phyloP scores from a whole-genome alignment of 352 stramenopile genomes.

The Phytophthora nicotianae region DNA sequence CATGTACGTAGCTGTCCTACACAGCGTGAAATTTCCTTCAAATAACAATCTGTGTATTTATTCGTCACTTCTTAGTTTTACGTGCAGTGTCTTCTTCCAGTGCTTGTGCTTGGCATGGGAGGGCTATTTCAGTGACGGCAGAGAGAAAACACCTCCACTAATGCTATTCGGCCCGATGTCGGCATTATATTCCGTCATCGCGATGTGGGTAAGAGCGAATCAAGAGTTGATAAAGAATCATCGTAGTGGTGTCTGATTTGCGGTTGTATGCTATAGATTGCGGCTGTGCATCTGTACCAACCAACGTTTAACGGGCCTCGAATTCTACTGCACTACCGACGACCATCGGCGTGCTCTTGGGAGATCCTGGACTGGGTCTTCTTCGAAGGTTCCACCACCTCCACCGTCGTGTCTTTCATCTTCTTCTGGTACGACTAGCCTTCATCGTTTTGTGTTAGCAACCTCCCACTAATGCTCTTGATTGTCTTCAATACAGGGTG shows the following conservation, averaged over 20 bases:
- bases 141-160: conserved; percentile 57
- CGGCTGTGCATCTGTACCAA: conserved; percentile 61
- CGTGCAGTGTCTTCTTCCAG: conserved; percentile 57
- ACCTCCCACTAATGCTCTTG: neutral
- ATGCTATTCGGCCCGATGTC: conserved; percentile 51
- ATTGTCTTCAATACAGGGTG: conserved; percentile 24
- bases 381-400: conserved; percentile 59
- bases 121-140: conserved; percentile 46
- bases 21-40: neutral
- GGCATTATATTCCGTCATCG: conserved; percentile 55
- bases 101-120: conserved; percentile 55
- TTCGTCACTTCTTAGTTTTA: conserved; percentile 40
- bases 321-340: conserved; percentile 60
- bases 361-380: conserved; percentile 75
- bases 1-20: conserved; percentile 40
- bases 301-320: conserved; percentile 59
- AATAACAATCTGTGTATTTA: neutral
- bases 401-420: conserved; percentile 47
- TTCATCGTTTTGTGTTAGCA: conserved; percentile 1
- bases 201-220: conserved; percentile 51
- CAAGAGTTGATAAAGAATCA: neutral
- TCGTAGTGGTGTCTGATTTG: neutral
- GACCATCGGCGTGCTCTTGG: conserved; percentile 58
- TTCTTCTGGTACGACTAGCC: conserved; percentile 51
- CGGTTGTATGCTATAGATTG: conserved; percentile 32